Evolutionary conservation across 2,329 filamentous ascomycete species (phyloP).

Genomic region (Monosporascus sp.): DNA sequence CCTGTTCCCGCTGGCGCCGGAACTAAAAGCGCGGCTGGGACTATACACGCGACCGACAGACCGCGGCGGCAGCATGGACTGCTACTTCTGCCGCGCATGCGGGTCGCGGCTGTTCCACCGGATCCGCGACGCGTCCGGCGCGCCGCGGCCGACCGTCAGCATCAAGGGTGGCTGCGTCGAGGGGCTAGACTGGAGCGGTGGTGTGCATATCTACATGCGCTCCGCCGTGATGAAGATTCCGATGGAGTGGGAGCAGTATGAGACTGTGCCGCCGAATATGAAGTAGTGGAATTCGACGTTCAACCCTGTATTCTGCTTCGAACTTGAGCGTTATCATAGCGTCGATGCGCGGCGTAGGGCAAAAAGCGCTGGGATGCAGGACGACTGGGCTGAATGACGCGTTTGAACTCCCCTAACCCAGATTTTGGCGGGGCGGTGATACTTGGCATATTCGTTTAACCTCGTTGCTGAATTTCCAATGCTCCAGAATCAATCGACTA

Average conservation of each 20-base stretch:
- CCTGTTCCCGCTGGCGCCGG: constrained; percentile 33
- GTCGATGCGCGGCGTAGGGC: not conserved
- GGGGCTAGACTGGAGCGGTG: constrained; percentile 33
- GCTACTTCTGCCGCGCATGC: constrained; percentile 31
- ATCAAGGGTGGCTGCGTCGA: constrained; percentile 43
- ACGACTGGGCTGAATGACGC: not conserved
- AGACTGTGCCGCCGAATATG: constrained; percentile 14
- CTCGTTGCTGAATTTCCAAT: too few species aligned
- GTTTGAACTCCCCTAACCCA: not conserved
- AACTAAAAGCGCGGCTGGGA: constrained; percentile 26
- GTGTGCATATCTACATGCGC: constrained; percentile 39
- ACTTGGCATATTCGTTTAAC: not conserved
- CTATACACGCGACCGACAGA: constrained; percentile 35
- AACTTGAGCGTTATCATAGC: not conserved
- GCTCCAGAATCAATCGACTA: too few species aligned
- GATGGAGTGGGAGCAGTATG: constrained; percentile 25
- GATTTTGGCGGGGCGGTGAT: too few species aligned
- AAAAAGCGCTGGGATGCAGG: not conserved
- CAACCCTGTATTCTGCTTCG: too few species aligned
- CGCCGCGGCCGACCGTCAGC: constrained; percentile 29
- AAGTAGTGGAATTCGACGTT: not conserved
- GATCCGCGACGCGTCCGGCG: constrained; percentile 31
- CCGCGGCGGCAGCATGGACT: constrained; percentile 35
- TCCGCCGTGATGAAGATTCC: constrained; percentile 41
- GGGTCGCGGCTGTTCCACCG: constrained; percentile 44